Evolutionary conservation across 805 yeast genomes (phyloP).

Genomic region (Starmera pachycereana): DNA sequence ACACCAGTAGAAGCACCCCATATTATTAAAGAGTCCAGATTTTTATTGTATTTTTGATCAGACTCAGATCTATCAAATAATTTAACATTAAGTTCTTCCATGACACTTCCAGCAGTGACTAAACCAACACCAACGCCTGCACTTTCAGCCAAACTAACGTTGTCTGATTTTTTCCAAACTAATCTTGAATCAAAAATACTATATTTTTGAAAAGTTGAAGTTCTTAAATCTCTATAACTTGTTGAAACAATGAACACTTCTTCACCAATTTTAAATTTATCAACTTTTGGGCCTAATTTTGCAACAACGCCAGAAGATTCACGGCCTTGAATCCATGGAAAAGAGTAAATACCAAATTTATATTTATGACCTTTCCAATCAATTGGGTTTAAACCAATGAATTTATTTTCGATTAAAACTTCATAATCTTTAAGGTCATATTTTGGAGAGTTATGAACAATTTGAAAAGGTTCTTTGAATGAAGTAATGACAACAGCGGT

Average conservation of each 20-base stretch:
- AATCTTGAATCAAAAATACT: conserved; percentile 34
- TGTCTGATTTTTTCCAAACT: conserved; percentile 32
- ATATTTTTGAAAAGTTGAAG: conserved; percentile 37
- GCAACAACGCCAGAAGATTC: conserved; percentile 33
- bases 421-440: conserved; percentile 19
- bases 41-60: conserved; percentile 4
- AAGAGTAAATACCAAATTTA: conserved; percentile 34
- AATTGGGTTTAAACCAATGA: conserved; percentile 35
- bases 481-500: conserved; percentile 18
- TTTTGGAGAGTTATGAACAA: conserved; percentile 11
- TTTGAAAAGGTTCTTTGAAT: conserved; percentile 16
- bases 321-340: conserved; percentile 42
- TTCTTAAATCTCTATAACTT: conserved; percentile 34
- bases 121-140: conserved; percentile 38
- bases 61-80: conserved; percentile 7
- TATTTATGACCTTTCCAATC: conserved; percentile 41
- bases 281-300: conserved; percentile 24
- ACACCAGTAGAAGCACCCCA: conserved; percentile 43
- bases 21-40: conserved; percentile 18
- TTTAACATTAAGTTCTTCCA: conserved; percentile 17
- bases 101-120: conserved; percentile 30
- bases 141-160: conserved; percentile 26
- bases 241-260: conserved; percentile 36
- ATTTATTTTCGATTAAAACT: conserved; percentile 20
- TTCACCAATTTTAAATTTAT: conserved; percentile 21